Evolutionary conservation across 2,329 filamentous ascomycete genomes (phyloP).

Genomic region (Neopestalotiopsis sp.): DNA sequence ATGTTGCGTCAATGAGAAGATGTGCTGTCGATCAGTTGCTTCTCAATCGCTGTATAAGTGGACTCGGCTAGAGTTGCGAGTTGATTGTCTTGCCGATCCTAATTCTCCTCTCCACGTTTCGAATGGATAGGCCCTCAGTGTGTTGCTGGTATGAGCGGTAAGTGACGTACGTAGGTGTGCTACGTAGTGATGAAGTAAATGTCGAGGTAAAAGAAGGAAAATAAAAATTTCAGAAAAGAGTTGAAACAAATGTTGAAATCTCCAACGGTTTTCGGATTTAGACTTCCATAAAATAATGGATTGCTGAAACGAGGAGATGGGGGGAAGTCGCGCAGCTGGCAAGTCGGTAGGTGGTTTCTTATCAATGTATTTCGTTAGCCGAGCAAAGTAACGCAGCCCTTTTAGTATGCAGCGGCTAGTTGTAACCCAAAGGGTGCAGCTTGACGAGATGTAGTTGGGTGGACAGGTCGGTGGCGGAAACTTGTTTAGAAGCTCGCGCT

Average conservation of each 20-base stretch:
- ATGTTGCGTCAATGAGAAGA: neutral
- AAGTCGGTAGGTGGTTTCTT: neutral
- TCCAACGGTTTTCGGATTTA: neutral
- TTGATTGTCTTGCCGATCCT: slow-evolving; percentile 18
- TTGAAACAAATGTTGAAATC: no score
- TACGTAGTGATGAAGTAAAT: slow-evolving; percentile 9
- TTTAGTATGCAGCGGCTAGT: neutral
- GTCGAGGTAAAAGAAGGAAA: neutral
- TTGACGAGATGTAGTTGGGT: neutral
- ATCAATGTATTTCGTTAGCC: neutral
- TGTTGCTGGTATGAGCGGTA: neutral
- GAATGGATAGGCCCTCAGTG: neutral
- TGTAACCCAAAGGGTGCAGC: slow-evolving; percentile 5
- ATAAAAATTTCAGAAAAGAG: no score
- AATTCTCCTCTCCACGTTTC: slow-evolving; percentile 4
- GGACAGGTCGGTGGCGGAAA: neutral
- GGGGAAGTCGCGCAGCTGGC: neutral
- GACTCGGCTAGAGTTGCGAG: slow-evolving; percentile 15
- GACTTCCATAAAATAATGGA: neutral
- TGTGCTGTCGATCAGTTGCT: slow-evolving; percentile 8
- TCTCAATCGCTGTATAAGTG: slow-evolving; percentile 15
- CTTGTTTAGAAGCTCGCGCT: slow-evolving; percentile 7
- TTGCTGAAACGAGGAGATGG: neutral
- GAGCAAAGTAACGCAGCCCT: neutral
- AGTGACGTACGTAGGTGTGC: slow-evolving; percentile 12